A percentile compares a stretch with the other conserved stretches of the same genome.
These are phyloP conservation scores for Beauveria varroae DNA, from an alignment of 2,329 filamentous ascomycete genomes.

Conservation along the genomic window DNA sequence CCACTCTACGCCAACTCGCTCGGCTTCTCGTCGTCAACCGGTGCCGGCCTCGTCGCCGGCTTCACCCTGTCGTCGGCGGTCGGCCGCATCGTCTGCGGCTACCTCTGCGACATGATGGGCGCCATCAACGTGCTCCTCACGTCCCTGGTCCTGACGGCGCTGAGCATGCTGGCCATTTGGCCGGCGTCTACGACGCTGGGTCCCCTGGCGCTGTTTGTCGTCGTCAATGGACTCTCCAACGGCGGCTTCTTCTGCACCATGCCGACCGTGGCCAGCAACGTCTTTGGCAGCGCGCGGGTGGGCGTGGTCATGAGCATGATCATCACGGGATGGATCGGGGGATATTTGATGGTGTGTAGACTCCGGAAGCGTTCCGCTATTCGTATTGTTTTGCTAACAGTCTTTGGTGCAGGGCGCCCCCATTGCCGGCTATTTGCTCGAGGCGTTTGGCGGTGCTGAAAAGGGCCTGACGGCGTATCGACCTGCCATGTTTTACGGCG, in stretches of 20 bases:
- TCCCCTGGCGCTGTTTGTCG: slow-evolving; percentile 47
- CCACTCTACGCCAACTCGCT: slow-evolving; percentile 48
- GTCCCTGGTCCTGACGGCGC: slow-evolving; percentile 41
- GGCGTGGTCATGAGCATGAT: slow-evolving; percentile 55
- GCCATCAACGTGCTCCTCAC: slow-evolving; percentile 47
- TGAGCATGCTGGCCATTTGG: slow-evolving; percentile 56
- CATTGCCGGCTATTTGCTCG: slow-evolving; percentile 52
- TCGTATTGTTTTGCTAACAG: not conserved
- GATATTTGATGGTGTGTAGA: slow-evolving; percentile 46
- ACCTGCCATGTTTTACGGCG: slow-evolving; percentile 56
- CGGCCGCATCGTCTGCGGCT: slow-evolving; percentile 47
- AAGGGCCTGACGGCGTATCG: slow-evolving; percentile 45
- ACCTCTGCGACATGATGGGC: slow-evolving; percentile 46
- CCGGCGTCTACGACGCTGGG: slow-evolving; percentile 47
- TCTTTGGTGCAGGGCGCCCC: slow-evolving; percentile 37
- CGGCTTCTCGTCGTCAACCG: slow-evolving; percentile 43
- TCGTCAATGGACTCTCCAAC: slow-evolving; percentile 53
- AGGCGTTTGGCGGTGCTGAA: slow-evolving; percentile 44
- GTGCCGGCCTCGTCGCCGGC: slow-evolving; percentile 50
- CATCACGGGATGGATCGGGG: slow-evolving; percentile 51
- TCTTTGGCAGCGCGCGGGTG: slow-evolving; percentile 48
- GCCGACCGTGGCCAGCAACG: slow-evolving; percentile 53
- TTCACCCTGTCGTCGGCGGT: slow-evolving; percentile 55
- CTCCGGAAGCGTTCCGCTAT: not conserved
- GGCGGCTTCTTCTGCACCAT: slow-evolving; percentile 58